These are phyloP conservation scores for Starmera dryadoides DNA, from an alignment of 805 yeast species.

Conservation along the genomic window DNA sequence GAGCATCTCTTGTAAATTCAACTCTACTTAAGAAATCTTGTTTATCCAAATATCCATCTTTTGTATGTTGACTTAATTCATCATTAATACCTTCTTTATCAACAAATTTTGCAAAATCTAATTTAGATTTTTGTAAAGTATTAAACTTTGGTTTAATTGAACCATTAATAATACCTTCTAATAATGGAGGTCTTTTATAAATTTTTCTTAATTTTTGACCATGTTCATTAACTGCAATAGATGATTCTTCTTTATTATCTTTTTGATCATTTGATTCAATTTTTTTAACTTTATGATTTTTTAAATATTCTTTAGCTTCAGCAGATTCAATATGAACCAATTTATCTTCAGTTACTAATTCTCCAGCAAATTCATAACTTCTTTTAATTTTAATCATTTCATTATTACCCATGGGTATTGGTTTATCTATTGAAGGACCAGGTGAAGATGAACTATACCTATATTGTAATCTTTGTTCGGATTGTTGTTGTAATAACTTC, in stretches of 20 bases:
- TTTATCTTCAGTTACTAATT: conserved; percentile 68
- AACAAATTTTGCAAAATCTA: conserved; percentile 94
- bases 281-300: conserved; percentile 36
- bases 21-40: conserved; percentile 84
- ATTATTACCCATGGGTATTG: conserved; percentile 10
- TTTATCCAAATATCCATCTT: conserved; percentile 84
- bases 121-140: conserved; percentile 84
- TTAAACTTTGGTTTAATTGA: conserved; percentile 74
- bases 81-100: conserved; percentile 80
- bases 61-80: conserved; percentile 73
- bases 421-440: conserved; percentile 1
- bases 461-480: conserved; percentile 19
- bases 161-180: conserved; percentile 68
- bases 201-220: conserved; percentile 41
- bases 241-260: conserved; percentile 12
- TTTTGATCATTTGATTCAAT: conserved; percentile 7
- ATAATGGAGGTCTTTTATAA: conserved; percentile 64
- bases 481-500: conserved; percentile 39
- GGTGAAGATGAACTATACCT: conserved; percentile 12
- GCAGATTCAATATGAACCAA: conserved; percentile 72
- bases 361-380: conserved; percentile 87
- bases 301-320: conserved; percentile 78
- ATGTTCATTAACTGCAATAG: conserved; percentile 11
- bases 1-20: conserved; percentile 35
- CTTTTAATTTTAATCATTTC: conserved; percentile 66